Percentiles rank a stretch among this genome's conserved stretches.
phyloP scores from a whole-genome alignment of 2,329 filamentous ascomycete genomes.

The Colletotrichum lupini region DNA sequence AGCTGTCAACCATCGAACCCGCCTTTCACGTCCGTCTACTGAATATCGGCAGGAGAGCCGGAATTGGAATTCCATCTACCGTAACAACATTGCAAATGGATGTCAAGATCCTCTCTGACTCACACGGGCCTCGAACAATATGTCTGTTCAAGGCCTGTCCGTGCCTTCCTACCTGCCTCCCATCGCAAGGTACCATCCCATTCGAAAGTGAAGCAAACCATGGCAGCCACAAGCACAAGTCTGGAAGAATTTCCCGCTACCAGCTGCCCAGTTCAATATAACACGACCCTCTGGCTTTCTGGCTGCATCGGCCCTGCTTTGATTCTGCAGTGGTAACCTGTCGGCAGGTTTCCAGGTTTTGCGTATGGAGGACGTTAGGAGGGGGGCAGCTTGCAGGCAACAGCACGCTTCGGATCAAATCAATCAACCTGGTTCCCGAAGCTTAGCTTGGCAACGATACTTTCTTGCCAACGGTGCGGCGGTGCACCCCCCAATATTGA shows the following conservation, averaged over 20 bases:
- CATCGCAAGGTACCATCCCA: background rate
- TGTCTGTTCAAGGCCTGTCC: no score
- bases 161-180: background rate
- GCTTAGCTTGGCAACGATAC: background rate
- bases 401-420: constrained; percentile 1
- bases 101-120: background rate
- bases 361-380: background rate
- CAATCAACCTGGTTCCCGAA: background rate
- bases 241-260: background rate
- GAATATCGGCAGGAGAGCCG: no score
- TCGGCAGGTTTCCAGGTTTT: constrained; percentile 9
- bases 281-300: background rate
- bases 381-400: no score
- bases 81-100: no score
- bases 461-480: background rate
- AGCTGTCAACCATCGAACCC: no score
- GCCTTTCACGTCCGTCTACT: no score
- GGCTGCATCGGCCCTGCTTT: background rate
- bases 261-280: background rate
- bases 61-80: no score
- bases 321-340: background rate
- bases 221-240: background rate
- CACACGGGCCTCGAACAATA: background rate
- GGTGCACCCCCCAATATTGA: no score
- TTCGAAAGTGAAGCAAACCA: background rate